phyloP scores from a whole-genome alignment of 1,284 basidiomycete species.

The Kwoniella shivajii region DNA sequence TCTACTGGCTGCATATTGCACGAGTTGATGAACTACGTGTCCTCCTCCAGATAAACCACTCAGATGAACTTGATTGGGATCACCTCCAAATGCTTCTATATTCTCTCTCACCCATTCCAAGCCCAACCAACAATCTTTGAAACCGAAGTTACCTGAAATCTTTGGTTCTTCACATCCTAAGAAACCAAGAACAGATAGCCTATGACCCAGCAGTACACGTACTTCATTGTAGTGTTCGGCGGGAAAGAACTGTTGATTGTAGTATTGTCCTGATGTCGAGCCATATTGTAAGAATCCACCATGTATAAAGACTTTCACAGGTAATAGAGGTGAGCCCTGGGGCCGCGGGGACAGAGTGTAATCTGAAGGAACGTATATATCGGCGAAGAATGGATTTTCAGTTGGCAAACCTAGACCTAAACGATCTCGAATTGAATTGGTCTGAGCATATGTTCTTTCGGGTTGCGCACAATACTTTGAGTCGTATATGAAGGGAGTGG shows the following conservation, averaged over 20 bases:
- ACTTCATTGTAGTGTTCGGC: constrained; percentile 66
- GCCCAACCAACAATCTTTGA: constrained; percentile 74
- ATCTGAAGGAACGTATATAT: constrained; percentile 67
- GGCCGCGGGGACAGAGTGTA: constrained; percentile 3
- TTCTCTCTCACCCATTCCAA: constrained; percentile 65
- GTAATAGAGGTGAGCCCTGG: constrained; percentile 57
- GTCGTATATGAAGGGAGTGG: constrained; percentile 63
- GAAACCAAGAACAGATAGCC: constrained; percentile 68
- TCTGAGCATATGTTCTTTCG: constrained; percentile 23
- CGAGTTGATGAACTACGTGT: constrained; percentile 71
- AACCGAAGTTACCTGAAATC: constrained; percentile 70
- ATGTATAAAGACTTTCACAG: constrained; percentile 73
- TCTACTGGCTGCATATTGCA: constrained; percentile 69
- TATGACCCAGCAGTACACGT: constrained; percentile 58
- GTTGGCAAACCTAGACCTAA: constrained; percentile 65
- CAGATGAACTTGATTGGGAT: constrained; percentile 61
- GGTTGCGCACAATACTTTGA: constrained; percentile 54
- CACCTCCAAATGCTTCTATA: constrained; percentile 65
- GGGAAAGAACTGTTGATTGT: constrained; percentile 66
- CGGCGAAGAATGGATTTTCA: constrained; percentile 74
- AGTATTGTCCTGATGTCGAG: constrained; percentile 60
- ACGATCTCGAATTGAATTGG: constrained; percentile 40
- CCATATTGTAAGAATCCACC: constrained; percentile 81
- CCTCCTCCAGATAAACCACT: constrained; percentile 72
- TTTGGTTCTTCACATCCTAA: constrained; percentile 63